Conservation (phyloP, 2,329 filamentous ascomycete species). For the Raffaelea ambrosiae region DNA sequence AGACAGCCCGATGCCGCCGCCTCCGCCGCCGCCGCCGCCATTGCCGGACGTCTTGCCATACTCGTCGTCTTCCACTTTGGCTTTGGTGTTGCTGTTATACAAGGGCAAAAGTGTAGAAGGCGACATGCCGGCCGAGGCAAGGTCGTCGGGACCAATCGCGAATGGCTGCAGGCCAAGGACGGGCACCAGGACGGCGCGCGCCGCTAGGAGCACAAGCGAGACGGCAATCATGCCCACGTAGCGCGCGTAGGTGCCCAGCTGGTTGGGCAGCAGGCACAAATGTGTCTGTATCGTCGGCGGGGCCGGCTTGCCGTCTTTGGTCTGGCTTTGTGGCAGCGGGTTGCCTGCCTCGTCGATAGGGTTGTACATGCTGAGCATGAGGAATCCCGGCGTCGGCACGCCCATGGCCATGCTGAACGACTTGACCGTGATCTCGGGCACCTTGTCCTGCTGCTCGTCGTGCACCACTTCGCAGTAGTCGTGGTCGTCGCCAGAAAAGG, state of each 20-base stretch:
- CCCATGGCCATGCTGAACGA: conserved; percentile 96
- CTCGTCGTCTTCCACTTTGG: conserved; percentile 42
- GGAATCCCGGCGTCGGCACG: conserved; percentile 75
- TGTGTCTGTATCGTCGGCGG: conserved; percentile 69
- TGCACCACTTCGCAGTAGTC: conserved; percentile 93
- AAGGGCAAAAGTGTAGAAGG: conserved; percentile 28
- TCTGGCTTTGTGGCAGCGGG: conserved; percentile 25
- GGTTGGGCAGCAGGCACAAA: conserved; percentile 83
- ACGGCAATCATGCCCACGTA: conserved; percentile 60
- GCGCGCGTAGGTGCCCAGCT: conserved; percentile 72
- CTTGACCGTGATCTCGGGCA: conserved; percentile 88
- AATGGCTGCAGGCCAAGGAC: conserved; percentile 45
- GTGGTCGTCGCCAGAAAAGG: conserved; percentile 95
- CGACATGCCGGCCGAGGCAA: conserved; percentile 7
- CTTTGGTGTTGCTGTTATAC: conserved; percentile 41
- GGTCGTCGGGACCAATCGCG: conserved; percentile 34
- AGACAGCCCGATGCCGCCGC: no score
- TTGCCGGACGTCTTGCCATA: conserved; percentile 23
- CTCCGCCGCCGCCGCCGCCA: conserved; percentile 21
- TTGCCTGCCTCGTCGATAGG: conserved; percentile 59
- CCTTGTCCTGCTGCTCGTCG: conserved; percentile 54
- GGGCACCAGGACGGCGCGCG: conserved; percentile 50
- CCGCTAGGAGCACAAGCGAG: conserved; percentile 38
- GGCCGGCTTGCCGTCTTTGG: neutral
- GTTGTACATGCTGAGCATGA: conserved; percentile 87